These are phyloP conservation scores for Nelumbo lutea DNA, from an alignment of 164 flowering plant species.

Conservation along the genomic window DNA sequence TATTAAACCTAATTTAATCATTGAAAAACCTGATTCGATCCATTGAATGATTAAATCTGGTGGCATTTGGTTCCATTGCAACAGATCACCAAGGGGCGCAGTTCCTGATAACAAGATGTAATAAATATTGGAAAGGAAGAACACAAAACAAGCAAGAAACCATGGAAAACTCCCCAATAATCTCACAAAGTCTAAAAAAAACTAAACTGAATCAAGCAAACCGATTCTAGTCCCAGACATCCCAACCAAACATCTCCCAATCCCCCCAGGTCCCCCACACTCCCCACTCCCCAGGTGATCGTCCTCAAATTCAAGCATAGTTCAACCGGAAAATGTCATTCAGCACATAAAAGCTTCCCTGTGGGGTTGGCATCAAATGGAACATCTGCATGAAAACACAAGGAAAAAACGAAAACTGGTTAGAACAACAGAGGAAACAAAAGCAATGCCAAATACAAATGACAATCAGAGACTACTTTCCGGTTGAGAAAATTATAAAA, in stretches of 20 bases:
- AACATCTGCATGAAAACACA: constrained; percentile 45
- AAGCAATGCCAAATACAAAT: too few relatives aligned
- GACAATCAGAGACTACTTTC: too few relatives aligned
- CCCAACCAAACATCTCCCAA: constrained; percentile 5
- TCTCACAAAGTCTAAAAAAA: constrained; percentile 14
- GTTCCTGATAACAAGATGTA: too few relatives aligned
- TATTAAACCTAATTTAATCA: too few relatives aligned
- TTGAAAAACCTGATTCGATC: too few relatives aligned
- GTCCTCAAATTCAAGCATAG: constrained; percentile 44
- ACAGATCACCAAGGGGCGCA: too few relatives aligned
- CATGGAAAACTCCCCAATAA: constrained; percentile 10
- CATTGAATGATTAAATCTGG: too few relatives aligned
- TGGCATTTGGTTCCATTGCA: too few relatives aligned
- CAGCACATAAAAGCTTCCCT: constrained; percentile 58
- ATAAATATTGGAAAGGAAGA: too few relatives aligned
- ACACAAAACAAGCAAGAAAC: too few relatives aligned
- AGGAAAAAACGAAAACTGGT: not conserved
- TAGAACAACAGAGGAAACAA: too few relatives aligned
- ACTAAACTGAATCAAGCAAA: constrained; percentile 13
- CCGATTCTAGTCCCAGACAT: constrained; percentile 6
- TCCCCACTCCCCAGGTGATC: not conserved
- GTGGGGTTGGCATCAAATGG: constrained; percentile 70
- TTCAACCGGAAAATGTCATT: constrained; percentile 76
- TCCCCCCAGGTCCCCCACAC: not conserved
- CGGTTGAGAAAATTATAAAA: too few relatives aligned